Percentiles rank a stretch among this genome's conserved stretches.
phyloP scores from a whole-genome alignment of 331 rosid species.

The Stylosanthes scabra region DNA sequence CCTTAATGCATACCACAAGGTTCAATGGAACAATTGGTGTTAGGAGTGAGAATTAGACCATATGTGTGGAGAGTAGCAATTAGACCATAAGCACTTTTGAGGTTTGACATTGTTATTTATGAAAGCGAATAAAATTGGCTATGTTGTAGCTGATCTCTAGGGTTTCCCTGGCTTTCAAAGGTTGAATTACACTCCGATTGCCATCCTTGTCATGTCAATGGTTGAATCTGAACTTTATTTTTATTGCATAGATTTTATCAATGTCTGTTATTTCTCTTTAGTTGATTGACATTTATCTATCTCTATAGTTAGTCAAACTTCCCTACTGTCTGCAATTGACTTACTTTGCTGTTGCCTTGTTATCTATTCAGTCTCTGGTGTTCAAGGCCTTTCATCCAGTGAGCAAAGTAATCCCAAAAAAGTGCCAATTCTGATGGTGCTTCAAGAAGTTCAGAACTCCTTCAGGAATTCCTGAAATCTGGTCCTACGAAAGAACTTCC shows the following conservation, averaged over 20 bases:
- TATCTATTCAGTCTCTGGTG: constrained; percentile 65
- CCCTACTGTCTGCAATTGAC: constrained; percentile 35
- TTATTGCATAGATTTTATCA: constrained; percentile 5
- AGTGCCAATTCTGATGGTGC: constrained; percentile 81
- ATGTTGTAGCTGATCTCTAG: constrained; percentile 6
- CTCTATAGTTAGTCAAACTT: constrained; percentile 4
- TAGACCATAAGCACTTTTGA: no score
- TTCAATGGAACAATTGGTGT: neutral
- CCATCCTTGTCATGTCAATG: constrained; percentile 17
- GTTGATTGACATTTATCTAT: constrained; percentile 6
- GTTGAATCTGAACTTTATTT: constrained; percentile 11
- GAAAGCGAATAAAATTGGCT: neutral
- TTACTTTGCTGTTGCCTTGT: constrained; percentile 39
- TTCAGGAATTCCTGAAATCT: constrained; percentile 75
- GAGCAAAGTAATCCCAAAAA: constrained; percentile 85
- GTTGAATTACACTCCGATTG: neutral
- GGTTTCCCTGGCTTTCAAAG: constrained; percentile 5
- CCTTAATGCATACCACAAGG: no score
- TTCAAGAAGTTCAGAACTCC: constrained; percentile 75
- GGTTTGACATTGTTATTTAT: neutral
- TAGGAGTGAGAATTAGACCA: neutral
- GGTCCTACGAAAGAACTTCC: constrained; percentile 76
- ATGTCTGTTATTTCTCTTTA: constrained; percentile 11
- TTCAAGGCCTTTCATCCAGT: constrained; percentile 82
- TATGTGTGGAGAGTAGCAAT: constrained; percentile 7